A percentile compares a stretch with the other conserved stretches of the same genome.
Conservation (phyloP, 2,329 filamentous ascomycete genomes). For the Penicillium sp. region DNA sequence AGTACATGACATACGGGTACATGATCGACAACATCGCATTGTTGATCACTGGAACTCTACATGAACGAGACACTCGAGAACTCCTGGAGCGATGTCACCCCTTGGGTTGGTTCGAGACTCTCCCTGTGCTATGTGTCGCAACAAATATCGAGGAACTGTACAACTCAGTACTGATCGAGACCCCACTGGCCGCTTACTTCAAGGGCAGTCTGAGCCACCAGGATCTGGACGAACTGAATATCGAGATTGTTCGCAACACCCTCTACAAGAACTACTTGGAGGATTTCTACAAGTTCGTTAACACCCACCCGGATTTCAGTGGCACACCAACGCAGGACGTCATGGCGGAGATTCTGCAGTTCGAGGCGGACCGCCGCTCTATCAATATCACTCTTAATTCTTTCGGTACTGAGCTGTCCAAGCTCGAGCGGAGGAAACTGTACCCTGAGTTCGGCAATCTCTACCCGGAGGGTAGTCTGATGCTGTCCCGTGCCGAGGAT, state of each 20-base stretch:
- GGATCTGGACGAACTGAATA: slow-evolving; percentile 97
- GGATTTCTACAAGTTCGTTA: slow-evolving; percentile 94
- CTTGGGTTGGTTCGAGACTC: slow-evolving; percentile 97
- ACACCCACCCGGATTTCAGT: slow-evolving; percentile 78
- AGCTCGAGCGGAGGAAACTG: slow-evolving; percentile 90
- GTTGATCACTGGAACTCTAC: slow-evolving; percentile 93
- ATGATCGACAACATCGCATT: slow-evolving; percentile 99
- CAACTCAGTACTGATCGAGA: slow-evolving; percentile 96
- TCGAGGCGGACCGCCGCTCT: slow-evolving; percentile 91
- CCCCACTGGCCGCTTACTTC: slow-evolving; percentile 92
- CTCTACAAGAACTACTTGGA: slow-evolving; percentile 99
- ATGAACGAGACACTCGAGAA: slow-evolving; percentile 95
- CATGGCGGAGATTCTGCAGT: slow-evolving; percentile 94
- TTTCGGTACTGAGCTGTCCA: slow-evolving; percentile 92
- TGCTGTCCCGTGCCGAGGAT: slow-evolving; percentile 93
- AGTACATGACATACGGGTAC: slow-evolving; percentile 97
- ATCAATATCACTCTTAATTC: slow-evolving; percentile 99
- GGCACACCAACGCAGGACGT: slow-evolving; percentile 88
- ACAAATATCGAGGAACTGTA: slow-evolving; percentile 99
- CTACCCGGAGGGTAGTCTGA: slow-evolving; percentile 89
- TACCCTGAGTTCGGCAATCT: slow-evolving; percentile 90
- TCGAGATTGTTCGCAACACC: slow-evolving; percentile 97
- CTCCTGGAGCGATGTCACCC: slow-evolving; percentile 94
- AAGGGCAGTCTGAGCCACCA: slow-evolving; percentile 95
- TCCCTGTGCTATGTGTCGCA: slow-evolving; percentile 95